Conservation (phyloP, 805 yeast genomes). For the Torulaspora indica region DNA sequence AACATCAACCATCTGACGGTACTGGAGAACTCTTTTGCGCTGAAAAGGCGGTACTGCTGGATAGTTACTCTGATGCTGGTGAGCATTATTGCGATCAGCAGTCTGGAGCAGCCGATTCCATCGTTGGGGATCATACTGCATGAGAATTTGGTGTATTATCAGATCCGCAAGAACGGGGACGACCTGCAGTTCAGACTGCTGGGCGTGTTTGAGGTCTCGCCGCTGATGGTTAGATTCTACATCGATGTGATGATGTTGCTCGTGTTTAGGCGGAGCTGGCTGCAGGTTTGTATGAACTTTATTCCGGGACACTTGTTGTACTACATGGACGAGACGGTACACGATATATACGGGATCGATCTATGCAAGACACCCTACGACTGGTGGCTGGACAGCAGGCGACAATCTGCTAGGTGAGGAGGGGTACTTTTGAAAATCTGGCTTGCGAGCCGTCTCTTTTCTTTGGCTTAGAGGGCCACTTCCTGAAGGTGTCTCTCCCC, state of each 20-base stretch:
- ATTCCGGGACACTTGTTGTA: constrained; percentile 31
- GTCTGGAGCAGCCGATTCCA: constrained; percentile 26
- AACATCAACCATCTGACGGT: constrained; percentile 24
- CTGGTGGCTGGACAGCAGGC: constrained; percentile 17
- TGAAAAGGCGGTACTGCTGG: constrained; percentile 29
- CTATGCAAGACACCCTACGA: constrained; percentile 30
- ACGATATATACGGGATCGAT: constrained; percentile 28
- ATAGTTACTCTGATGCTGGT: constrained; percentile 18
- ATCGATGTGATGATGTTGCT: constrained; percentile 24
- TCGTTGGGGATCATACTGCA: constrained; percentile 28
- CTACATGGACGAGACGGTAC: constrained; percentile 28
- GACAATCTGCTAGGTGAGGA: constrained; percentile 13
- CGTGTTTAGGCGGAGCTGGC: constrained; percentile 14
- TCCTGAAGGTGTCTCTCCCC: constrained; percentile 18
- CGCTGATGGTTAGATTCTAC: constrained; percentile 23
- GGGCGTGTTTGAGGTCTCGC: constrained; percentile 24
- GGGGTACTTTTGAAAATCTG: constrained; percentile 19
- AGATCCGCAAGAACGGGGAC: constrained; percentile 20
- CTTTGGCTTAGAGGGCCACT: constrained; percentile 25
- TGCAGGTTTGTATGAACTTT: constrained; percentile 27
- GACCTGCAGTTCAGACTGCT: constrained; percentile 20
- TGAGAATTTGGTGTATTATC: constrained; percentile 30
- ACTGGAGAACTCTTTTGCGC: constrained; percentile 27
- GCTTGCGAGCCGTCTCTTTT: constrained; percentile 8
- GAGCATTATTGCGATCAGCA: constrained; percentile 22